These are phyloP conservation scores for Inosperma sp. DNA, from an alignment of 768 basidiomycete species.

Conservation along the genomic window DNA sequence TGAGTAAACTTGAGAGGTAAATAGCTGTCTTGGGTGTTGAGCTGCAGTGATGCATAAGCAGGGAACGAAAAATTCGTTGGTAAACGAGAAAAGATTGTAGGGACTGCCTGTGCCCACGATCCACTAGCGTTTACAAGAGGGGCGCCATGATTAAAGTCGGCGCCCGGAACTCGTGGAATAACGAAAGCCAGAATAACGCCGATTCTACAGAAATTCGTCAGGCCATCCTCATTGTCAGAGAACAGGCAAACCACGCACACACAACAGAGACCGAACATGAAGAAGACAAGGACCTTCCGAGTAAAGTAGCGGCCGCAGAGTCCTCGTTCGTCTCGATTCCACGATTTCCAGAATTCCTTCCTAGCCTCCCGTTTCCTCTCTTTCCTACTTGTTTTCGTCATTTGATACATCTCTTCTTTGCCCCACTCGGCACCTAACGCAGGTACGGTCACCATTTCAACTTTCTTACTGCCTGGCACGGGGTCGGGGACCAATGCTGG, in stretches of 20 bases:
- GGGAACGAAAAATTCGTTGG: slow-evolving; percentile 93
- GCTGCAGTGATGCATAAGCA: slow-evolving; percentile 65
- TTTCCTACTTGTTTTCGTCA: slow-evolving; percentile 66
- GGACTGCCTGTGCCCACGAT: slow-evolving; percentile 50
- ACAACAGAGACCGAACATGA: slow-evolving; percentile 55
- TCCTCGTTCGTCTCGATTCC: slow-evolving; percentile 76
- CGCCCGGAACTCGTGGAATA: slow-evolving; percentile 76
- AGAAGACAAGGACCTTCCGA: slow-evolving; percentile 63
- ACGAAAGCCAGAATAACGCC: slow-evolving; percentile 72
- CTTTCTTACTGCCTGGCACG: slow-evolving; percentile 41
- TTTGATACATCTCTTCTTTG: slow-evolving; percentile 66
- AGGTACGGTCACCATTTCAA: slow-evolving; percentile 90
- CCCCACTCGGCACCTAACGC: slow-evolving; percentile 90
- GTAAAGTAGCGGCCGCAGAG: slow-evolving; percentile 79
- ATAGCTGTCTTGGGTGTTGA: slow-evolving; percentile 71
- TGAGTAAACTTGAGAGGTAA: slow-evolving; percentile 71
- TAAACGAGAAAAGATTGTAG: slow-evolving; percentile 60
- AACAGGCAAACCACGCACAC: slow-evolving; percentile 39
- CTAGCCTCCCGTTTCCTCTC: slow-evolving; percentile 56
- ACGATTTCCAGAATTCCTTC: slow-evolving; percentile 61
- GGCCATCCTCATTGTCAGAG: slow-evolving; percentile 7
- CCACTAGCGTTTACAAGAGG: slow-evolving; percentile 63
- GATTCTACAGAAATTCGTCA: slow-evolving; percentile 36
- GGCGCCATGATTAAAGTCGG: slow-evolving; percentile 52
- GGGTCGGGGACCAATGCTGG: slow-evolving; percentile 37